Percentiles rank a stretch among this genome's conserved stretches.
Conservation (phyloP, 345 rosid genomes). For the Nephelium lappaceum region DNA sequence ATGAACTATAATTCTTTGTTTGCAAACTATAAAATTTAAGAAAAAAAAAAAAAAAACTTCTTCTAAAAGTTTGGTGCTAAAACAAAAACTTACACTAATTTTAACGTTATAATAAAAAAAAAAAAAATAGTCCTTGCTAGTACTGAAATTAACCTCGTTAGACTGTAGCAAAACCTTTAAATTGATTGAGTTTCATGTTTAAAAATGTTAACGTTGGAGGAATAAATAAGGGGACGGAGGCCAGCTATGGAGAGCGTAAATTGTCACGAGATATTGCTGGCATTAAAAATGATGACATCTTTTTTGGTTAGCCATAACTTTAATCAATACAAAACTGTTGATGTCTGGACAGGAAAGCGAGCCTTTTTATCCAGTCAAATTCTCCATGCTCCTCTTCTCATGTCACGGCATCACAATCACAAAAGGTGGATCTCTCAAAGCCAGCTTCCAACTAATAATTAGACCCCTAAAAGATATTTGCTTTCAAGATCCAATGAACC, state of each 20-base stretch:
- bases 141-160: no score
- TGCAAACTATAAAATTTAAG: no score
- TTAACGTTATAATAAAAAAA: no score
- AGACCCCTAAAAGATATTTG: not conserved
- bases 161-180: not conserved
- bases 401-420: not conserved
- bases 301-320: not conserved
- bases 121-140: no score
- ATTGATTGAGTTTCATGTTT: not conserved
- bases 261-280: not conserved
- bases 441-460: slow-evolving; percentile 2
- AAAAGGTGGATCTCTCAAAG: slow-evolving; percentile 5
- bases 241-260: slow-evolving; percentile 3
- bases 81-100: no score
- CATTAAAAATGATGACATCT: slow-evolving; percentile 4
- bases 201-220: no score
- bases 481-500: not conserved
- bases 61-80: no score
- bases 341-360: not conserved
- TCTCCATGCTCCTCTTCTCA: not conserved
- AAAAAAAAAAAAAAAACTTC: no score
- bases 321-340: no score
- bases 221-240: not conserved
- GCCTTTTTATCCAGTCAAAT: not conserved
- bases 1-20: no score